phyloP scores from a whole-genome alignment of 2,329 filamentous ascomycete genomes.

The Fusarium falciforme region DNA sequence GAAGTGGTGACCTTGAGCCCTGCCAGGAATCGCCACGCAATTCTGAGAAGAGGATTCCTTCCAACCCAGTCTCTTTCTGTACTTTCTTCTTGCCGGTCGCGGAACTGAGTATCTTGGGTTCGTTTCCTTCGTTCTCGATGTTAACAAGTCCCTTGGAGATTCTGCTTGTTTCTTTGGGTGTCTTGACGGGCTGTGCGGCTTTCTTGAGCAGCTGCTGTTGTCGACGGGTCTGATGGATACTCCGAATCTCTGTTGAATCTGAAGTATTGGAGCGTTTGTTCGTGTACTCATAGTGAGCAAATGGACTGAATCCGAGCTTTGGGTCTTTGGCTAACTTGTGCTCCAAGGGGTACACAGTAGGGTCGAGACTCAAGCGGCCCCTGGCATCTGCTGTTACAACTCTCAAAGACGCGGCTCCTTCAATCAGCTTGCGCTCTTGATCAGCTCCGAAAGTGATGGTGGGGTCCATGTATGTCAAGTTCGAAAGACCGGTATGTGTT shows the following conservation, averaged over 20 bases:
- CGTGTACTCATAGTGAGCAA: constrained; percentile 30
- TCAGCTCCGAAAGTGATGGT: not conserved
- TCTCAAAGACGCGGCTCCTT: constrained; percentile 34
- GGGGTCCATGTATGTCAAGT: constrained; percentile 40
- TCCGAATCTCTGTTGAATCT: not conserved
- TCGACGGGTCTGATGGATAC: not conserved
- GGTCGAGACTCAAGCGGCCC: constrained; percentile 9
- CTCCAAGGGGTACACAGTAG: constrained; percentile 12
- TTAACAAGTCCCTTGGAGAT: not conserved
- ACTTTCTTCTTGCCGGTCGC: not conserved
- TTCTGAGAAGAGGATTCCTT: not conserved
- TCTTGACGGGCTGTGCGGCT: not conserved
- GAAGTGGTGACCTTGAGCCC: not conserved
- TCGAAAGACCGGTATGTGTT: constrained; percentile 42
- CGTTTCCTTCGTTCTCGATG: not conserved
- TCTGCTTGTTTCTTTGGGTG: not conserved
- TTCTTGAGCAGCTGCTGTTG: not conserved
- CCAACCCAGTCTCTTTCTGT: not conserved
- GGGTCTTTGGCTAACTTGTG: not conserved
- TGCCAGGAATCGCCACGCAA: not conserved
- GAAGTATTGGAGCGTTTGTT: constrained; percentile 20
- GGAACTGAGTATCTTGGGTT: not conserved
- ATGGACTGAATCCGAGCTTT: constrained; percentile 18
- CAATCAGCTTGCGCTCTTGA: constrained; percentile 32
- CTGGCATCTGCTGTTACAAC: constrained; percentile 15